Conservation (phyloP, 176 grass and related monocot species). For the Musa itinerans region DNA sequence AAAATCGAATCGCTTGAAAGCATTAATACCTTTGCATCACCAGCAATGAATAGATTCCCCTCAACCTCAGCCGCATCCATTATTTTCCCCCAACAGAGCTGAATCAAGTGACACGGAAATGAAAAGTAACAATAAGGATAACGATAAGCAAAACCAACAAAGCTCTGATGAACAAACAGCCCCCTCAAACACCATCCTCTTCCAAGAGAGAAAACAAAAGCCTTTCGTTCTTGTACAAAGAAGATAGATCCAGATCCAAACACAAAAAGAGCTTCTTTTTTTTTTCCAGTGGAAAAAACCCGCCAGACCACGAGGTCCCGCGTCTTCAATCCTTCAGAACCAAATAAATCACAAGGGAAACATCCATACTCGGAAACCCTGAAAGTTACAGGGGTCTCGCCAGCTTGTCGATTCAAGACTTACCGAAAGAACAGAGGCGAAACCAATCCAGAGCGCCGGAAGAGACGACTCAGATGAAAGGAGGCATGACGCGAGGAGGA, state of each 20-base stretch:
- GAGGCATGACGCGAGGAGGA: neutral
- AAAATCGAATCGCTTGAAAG: neutral
- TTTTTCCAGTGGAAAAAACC: neutral
- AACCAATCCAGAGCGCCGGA: neutral
- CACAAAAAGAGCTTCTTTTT: neutral
- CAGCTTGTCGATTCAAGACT: neutral
- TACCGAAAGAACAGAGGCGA: neutral
- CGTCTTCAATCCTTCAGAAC: neutral
- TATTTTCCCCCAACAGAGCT: neutral
- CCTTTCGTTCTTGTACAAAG: neutral
- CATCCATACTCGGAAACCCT: too few species aligned
- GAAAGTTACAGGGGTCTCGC: too few species aligned
- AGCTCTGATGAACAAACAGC: too few species aligned
- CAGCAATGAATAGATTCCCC: neutral
- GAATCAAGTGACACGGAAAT: neutral
- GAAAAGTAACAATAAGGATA: neutral
- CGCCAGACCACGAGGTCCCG: neutral
- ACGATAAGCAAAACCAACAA: neutral
- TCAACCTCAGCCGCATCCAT: constrained; percentile 2
- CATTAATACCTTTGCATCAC: constrained; percentile 11
- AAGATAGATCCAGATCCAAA: neutral
- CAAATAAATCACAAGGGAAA: neutral
- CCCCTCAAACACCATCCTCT: neutral
- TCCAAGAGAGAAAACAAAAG: neutral
- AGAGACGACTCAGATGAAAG: neutral